Conservation (phyloP, 2,329 filamentous ascomycete species). For the Plenodomus lindquistii region DNA sequence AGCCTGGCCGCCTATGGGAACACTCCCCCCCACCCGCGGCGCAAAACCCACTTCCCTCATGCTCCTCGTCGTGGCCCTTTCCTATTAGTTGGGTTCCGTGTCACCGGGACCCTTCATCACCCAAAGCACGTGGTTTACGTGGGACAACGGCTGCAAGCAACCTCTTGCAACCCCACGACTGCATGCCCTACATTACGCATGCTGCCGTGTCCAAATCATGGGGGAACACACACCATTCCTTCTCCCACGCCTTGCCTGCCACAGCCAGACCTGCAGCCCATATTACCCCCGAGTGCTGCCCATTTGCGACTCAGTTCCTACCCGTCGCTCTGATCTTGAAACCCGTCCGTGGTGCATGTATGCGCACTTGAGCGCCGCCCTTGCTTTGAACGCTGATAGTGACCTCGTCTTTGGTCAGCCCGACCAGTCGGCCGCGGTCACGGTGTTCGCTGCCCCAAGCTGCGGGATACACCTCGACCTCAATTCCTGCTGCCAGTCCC, state of each 20-base stretch:
- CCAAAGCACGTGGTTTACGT: not conserved
- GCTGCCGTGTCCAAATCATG: not conserved
- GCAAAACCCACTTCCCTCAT: not conserved
- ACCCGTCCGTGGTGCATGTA: constrained; percentile 31
- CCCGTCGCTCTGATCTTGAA: constrained; percentile 28
- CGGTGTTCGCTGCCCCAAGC: constrained; percentile 25
- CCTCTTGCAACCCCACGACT: not conserved
- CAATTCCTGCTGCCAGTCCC: constrained; percentile 56
- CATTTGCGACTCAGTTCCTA: constrained; percentile 2
- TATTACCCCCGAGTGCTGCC: constrained; percentile 3
- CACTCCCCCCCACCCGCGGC: not conserved
- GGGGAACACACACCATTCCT: not conserved
- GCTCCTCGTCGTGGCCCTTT: not conserved
- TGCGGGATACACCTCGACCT: constrained; percentile 48
- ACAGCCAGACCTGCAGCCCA: constrained; percentile 1
- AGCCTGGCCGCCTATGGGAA: not conserved
- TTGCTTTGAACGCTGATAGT: constrained; percentile 22
- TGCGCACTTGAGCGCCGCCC: constrained; percentile 16
- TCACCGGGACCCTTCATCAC: not conserved
- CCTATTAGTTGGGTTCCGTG: not conserved
- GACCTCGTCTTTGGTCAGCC: constrained; percentile 24
- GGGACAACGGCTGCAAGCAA: not conserved
- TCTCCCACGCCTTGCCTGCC: not conserved
- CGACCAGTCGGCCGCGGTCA: constrained; percentile 29
- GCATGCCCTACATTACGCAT: not conserved